phyloP scores from a whole-genome alignment of 331 rosid genomes.

The Rosa hybrid region DNA sequence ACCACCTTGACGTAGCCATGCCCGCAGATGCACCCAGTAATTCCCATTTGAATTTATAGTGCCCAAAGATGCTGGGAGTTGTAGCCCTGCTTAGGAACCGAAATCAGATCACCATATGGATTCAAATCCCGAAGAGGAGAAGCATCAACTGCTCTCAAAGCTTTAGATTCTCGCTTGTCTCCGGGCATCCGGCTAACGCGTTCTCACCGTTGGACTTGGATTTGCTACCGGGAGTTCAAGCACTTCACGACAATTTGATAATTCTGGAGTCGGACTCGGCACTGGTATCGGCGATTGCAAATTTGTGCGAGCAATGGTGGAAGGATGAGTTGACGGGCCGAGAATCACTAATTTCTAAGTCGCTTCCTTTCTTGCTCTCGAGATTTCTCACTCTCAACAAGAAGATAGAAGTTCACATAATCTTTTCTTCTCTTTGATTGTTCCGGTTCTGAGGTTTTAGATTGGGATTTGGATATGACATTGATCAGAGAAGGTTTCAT shows the following conservation, averaged over 20 bases:
- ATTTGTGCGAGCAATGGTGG: slow-evolving; percentile 90
- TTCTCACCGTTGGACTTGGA: slow-evolving; percentile 46
- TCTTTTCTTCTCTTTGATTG: slow-evolving; percentile 14
- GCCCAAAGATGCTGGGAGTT: too few relatives aligned
- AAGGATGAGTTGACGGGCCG: slow-evolving; percentile 57
- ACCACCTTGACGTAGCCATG: too few relatives aligned
- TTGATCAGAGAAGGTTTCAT: too few relatives aligned
- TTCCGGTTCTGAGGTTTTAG: too few relatives aligned
- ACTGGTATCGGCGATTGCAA: slow-evolving; percentile 48
- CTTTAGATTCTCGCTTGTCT: slow-evolving; percentile 56
- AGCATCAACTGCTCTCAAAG: slow-evolving; percentile 32
- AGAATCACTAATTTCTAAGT: slow-evolving; percentile 74
- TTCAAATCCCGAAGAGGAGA: slow-evolving; percentile 18
- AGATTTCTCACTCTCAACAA: slow-evolving; percentile 62
- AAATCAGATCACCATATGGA: slow-evolving; percentile 2
- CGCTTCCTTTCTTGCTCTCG: slow-evolving; percentile 68
- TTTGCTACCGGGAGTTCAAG: slow-evolving; percentile 59
- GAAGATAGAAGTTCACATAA: slow-evolving; percentile 82
- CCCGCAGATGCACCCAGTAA: too few relatives aligned
- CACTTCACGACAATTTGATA: slow-evolving; percentile 61
- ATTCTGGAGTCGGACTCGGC: slow-evolving; percentile 56
- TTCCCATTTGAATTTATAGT: too few relatives aligned
- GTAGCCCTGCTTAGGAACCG: not conserved
- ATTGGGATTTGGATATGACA: too few relatives aligned
- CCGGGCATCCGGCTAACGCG: slow-evolving; percentile 56